Conservation (phyloP, 441 rosid genomes). For the Euphorbia schlechtendalii region DNA sequence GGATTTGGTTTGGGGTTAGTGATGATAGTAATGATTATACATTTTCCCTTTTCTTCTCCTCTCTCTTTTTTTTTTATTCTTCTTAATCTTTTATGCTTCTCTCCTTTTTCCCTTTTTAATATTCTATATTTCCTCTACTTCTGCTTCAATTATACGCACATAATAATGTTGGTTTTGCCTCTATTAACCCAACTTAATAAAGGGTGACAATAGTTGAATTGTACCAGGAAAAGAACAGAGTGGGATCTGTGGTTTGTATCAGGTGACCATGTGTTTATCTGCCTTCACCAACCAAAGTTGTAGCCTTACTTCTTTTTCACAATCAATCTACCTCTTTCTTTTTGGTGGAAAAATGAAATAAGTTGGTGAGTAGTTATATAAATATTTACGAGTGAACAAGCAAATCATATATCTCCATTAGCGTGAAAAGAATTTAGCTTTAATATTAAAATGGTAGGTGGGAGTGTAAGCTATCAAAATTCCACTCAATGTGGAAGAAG, state of each 20-base stretch:
- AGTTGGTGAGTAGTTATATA: slow-evolving; percentile 10
- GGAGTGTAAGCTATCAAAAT: slow-evolving; percentile 9
- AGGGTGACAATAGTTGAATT: too few relatives aligned
- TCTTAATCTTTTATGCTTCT: background rate
- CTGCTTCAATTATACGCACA: background rate
- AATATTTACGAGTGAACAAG: too few relatives aligned
- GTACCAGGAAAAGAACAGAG: too few relatives aligned
- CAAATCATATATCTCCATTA: too few relatives aligned
- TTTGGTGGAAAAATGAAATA: too few relatives aligned
- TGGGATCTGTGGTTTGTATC: too few relatives aligned
- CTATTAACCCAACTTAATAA: too few relatives aligned
- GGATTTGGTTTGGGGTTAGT: slow-evolving; percentile 43
- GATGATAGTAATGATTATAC: slow-evolving; percentile 53
- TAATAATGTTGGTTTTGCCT: too few relatives aligned
- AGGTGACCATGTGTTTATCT: too few relatives aligned
- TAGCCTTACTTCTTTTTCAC: too few relatives aligned
- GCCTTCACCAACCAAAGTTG: too few relatives aligned
- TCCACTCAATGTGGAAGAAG: slow-evolving; percentile 10
- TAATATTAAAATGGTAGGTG: background rate
- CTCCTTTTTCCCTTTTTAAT: background rate
- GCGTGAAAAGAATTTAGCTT: background rate
- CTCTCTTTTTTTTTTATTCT: slow-evolving; percentile 5
- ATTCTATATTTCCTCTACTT: background rate
- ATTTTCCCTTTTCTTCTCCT: slow-evolving; percentile 4
- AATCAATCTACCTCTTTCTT: too few relatives aligned